Conservation (phyloP, 2,329 filamentous ascomycete species). For the Fusarium bactridioides region DNA sequence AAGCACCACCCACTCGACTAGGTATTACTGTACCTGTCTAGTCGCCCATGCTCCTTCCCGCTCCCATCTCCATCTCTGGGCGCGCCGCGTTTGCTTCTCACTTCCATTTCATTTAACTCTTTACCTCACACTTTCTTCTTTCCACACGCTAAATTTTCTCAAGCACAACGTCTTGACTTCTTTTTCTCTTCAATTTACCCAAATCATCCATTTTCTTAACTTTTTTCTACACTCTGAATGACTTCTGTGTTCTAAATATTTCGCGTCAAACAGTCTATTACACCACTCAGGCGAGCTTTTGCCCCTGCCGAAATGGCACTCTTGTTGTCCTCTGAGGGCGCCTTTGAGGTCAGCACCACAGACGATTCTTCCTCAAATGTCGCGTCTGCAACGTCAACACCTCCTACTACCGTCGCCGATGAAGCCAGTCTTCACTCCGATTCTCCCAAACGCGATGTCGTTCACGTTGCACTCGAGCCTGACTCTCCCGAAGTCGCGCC, state of each 20-base stretch:
- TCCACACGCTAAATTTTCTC: background rate
- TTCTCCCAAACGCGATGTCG: constrained; percentile 50
- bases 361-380: constrained; percentile 57
- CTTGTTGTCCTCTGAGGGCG: constrained; percentile 45
- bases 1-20: constrained; percentile 29
- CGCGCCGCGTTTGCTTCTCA: constrained; percentile 35
- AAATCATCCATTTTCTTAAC: background rate
- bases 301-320: constrained; percentile 43
- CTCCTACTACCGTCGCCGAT: constrained; percentile 72
- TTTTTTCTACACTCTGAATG: constrained; percentile 11
- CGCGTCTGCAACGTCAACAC: constrained; percentile 68
- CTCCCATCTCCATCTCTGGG: constrained; percentile 30
- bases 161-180: background rate
- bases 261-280: constrained; percentile 30
- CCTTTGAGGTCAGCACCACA: constrained; percentile 38
- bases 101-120: constrained; percentile 22
- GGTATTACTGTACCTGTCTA: constrained; percentile 13
- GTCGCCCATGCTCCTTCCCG: constrained; percentile 32
- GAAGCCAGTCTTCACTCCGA: constrained; percentile 64
- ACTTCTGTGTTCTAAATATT: constrained; percentile 17
- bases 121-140: background rate
- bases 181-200: background rate
- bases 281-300: constrained; percentile 3
- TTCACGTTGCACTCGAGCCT: constrained; percentile 43
- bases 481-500: constrained; percentile 41